Percentiles rank a stretch among this genome's conserved stretches.
Evolutionary conservation across 805 yeast species (phyloP).

Genomic region (Torulaspora delbrueckii): DNA sequence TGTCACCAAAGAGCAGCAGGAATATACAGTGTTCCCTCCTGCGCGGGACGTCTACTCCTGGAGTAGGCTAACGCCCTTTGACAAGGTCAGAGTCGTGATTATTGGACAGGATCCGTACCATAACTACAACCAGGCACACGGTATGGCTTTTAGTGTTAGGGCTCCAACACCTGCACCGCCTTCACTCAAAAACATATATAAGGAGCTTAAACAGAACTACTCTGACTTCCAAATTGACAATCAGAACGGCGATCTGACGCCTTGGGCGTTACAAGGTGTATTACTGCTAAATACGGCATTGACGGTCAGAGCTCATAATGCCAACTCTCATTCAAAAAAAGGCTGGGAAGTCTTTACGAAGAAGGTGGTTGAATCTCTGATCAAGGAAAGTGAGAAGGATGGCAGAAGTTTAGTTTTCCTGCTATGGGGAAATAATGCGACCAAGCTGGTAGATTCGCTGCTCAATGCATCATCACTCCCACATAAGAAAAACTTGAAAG

Average conservation of each 20-base stretch:
- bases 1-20: constrained; percentile 43
- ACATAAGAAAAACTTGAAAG: constrained; percentile 39
- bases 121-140: constrained; percentile 90
- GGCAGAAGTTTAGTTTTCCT: constrained; percentile 61
- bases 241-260: constrained; percentile 53
- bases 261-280: constrained; percentile 88
- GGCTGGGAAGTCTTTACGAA: constrained; percentile 95
- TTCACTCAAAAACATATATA: constrained; percentile 80
- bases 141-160: constrained; percentile 86
- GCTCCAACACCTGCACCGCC: constrained; percentile 87
- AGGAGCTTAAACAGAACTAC: constrained; percentile 66
- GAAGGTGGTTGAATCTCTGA: constrained; percentile 52
- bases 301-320: constrained; percentile 89
- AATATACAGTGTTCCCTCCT: constrained; percentile 71
- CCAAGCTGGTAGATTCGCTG: constrained; percentile 48
- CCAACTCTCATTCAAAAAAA: constrained; percentile 81
- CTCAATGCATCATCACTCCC: constrained; percentile 9
- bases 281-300: constrained; percentile 79
- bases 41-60: constrained; percentile 76
- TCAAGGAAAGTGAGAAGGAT: constrained; percentile 43
- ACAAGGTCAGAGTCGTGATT: constrained; percentile 67
- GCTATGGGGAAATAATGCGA: constrained; percentile 82
- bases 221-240: constrained; percentile 59
- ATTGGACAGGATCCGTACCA: constrained; percentile 98
- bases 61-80: constrained; percentile 79